Evolutionary conservation across 208 protist genomes (phyloP), one percentile per base, ranked within the genome.

Genomic region (Leishmania turanica): DNA sequence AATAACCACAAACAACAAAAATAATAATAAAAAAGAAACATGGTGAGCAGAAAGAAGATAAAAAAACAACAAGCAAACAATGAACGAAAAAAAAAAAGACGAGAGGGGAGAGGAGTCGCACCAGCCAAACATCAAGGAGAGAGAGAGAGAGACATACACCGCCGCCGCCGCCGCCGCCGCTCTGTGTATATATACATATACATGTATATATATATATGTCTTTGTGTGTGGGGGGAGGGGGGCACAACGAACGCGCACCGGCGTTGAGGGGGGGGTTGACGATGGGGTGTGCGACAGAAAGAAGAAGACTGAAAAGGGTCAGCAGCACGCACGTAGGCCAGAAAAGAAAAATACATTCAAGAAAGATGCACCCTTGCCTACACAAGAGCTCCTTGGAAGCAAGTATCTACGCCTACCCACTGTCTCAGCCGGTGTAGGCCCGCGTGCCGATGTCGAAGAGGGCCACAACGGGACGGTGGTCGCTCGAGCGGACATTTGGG

Each of bases 391-490:
- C 24, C 3, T n/a, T 49, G 3, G 11, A 34, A 42, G 68, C 1
- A 51, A 17, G 42, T 51, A 1, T 31, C 42, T 47, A 42, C 11
- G 11, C 68, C 5, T 34, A 34, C 3, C 6, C 42, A 45, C 2
- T 31, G 49, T 15, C 19, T 77, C 73, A 81, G 7, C 42, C 68
- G 21, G 53, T 54, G 53, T 77, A 87, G 9, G 86, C 88, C 0
- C 56, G 37, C 8, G 93, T 98, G 17, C 82, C 84, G 17, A 98
- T 79, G 60, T 95, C 94, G 82, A 96, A 93, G 62, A 96, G 72
- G 21, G 90, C 91, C 56, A 95, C 90, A 0, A 98, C 91, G 0
- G 95, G 95, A 5, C 94, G 91, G 78, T 98, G 95, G 81, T 98
- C 94, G 65, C 93, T 97, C 7, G 92, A 92, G 13, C 89, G 87